A percentile compares a stretch with the other conserved stretches of the same genome.
Evolutionary conservation across 2,329 filamentous ascomycete genomes (phyloP).

Genomic region (Neonectria coccinea): DNA sequence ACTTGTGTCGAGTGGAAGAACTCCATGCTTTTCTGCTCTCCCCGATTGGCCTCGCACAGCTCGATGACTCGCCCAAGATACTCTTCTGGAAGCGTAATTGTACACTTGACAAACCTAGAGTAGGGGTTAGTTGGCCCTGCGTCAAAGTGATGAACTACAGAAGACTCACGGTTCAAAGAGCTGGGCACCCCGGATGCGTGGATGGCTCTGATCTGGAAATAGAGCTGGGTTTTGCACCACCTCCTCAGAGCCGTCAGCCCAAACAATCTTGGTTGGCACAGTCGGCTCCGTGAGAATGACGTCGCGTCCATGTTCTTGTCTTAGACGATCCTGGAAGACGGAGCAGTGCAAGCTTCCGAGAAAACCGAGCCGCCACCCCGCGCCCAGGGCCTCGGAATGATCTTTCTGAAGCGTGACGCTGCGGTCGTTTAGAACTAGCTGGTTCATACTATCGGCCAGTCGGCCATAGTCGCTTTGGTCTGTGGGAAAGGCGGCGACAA

Average conservation of each 20-base stretch:
- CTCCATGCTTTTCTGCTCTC: slow-evolving; percentile 86
- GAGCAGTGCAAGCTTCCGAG: slow-evolving; percentile 97
- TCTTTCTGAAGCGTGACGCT: slow-evolving; percentile 96
- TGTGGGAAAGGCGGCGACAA: slow-evolving; percentile 94
- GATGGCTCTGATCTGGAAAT: slow-evolving; percentile 78
- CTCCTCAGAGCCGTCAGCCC: slow-evolving; percentile 79
- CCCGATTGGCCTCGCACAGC: slow-evolving; percentile 89
- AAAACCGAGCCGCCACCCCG: slow-evolving; percentile 94
- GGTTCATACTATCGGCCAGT: slow-evolving; percentile 92
- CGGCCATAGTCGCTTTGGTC: slow-evolving; percentile 89
- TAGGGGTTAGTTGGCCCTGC: neutral
- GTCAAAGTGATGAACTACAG: neutral
- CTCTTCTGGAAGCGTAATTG: slow-evolving; percentile 91
- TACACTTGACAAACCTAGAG: slow-evolving; percentile 77
- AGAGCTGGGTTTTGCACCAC: slow-evolving; percentile 87
- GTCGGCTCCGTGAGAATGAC: slow-evolving; percentile 98
- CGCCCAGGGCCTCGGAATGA: slow-evolving; percentile 90
- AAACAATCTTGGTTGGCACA: slow-evolving; percentile 89
- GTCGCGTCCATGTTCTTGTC: slow-evolving; percentile 92
- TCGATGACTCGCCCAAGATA: slow-evolving; percentile 96
- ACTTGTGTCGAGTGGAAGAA: slow-evolving; percentile 95
- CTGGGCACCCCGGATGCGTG: slow-evolving; percentile 57
- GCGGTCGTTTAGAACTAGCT: slow-evolving; percentile 93
- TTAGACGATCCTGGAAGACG: slow-evolving; percentile 96
- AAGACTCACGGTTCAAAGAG: slow-evolving; percentile 63